Percentiles rank a stretch among this genome's conserved stretches.
Evolutionary conservation across 2,329 filamentous ascomycete genomes (phyloP).

Genomic region (Verticillium albo-atrum): DNA sequence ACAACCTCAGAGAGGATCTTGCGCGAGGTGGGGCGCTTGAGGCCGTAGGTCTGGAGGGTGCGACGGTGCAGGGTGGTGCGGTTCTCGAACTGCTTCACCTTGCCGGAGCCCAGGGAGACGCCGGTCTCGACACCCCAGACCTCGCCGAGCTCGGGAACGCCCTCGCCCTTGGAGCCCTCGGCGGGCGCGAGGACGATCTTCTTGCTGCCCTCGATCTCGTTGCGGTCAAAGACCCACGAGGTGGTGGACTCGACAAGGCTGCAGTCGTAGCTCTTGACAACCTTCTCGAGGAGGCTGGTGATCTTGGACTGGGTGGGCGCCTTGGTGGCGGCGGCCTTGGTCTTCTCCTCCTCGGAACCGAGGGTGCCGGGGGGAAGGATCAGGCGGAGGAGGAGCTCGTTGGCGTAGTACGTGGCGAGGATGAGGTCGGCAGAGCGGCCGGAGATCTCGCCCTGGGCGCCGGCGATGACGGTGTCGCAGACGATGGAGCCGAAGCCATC

Average conservation of each 20-base stretch:
- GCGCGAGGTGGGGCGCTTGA: conserved; percentile 92
- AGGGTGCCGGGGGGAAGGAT: conserved; percentile 89
- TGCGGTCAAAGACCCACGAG: conserved; percentile 92
- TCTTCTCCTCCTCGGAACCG: conserved; percentile 91
- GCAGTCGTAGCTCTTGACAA: conserved; percentile 85
- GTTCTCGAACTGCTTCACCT: conserved; percentile 88
- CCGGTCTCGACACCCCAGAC: conserved; percentile 98
- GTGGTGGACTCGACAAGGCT: conserved; percentile 97
- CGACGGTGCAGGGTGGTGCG: conserved; percentile 89
- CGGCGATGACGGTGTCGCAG: conserved; percentile 83
- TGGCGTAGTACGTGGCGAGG: conserved; percentile 89
- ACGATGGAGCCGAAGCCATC: conserved; percentile 96
- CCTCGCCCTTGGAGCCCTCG: conserved; percentile 88
- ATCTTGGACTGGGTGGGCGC: conserved; percentile 83
- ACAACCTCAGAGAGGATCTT: conserved; percentile 91
- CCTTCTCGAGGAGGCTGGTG: conserved; percentile 81
- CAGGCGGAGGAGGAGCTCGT: conserved; percentile 86
- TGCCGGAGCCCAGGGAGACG: conserved; percentile 83
- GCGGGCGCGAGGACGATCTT: conserved; percentile 91
- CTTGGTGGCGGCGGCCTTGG: conserved; percentile 80
- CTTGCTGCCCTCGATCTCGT: conserved; percentile 96
- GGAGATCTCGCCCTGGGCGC: conserved; percentile 58
- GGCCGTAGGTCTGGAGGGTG: conserved; percentile 82
- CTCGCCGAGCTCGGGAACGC: conserved; percentile 80
- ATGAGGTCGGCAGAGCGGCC: conserved; percentile 83